A percentile compares a stretch with the other conserved stretches of the same genome.
These are phyloP conservation scores for Pezicula carpinea DNA, from an alignment of 2,329 filamentous ascomycete genomes.

Conservation along the genomic window DNA sequence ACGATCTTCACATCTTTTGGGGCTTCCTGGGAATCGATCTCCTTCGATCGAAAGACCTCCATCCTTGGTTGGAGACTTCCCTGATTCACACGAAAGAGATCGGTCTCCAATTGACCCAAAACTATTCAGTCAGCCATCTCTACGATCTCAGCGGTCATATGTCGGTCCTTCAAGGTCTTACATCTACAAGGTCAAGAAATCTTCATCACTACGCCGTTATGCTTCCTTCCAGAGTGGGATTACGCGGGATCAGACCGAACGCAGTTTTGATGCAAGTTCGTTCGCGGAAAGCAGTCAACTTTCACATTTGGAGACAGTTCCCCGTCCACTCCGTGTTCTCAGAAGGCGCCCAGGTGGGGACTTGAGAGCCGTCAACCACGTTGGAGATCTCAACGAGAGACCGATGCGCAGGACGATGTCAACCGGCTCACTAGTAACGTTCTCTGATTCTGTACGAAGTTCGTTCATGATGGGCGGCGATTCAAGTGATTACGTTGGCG, in stretches of 20 bases:
- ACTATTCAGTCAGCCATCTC: constrained; percentile 14
- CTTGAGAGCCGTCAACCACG: constrained; percentile 62
- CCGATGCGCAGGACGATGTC: constrained; percentile 50
- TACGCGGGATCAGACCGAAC: constrained; percentile 43
- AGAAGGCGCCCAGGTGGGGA: constrained; percentile 72
- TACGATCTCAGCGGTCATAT: constrained; percentile 8
- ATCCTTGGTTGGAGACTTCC: constrained; percentile 21
- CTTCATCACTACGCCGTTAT: constrained; percentile 49
- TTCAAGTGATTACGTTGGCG: constrained; percentile 40
- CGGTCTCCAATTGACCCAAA: constrained; percentile 16
- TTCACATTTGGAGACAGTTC: constrained; percentile 39
- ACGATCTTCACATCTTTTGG: constrained; percentile 51
- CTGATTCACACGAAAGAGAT: constrained; percentile 17
- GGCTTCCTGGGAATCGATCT: constrained; percentile 28
- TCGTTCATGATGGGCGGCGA: constrained; percentile 42
- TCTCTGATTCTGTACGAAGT: constrained; percentile 55
- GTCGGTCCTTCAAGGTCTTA: constrained; percentile 12
- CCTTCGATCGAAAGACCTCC: constrained; percentile 29
- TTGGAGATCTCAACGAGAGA: constrained; percentile 52
- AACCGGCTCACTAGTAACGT: constrained; percentile 54
- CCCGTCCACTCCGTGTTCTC: constrained; percentile 57
- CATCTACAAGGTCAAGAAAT: constrained; percentile 42
- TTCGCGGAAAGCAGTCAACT: constrained; percentile 45
- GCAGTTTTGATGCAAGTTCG: constrained; percentile 58
- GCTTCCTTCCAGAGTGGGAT: constrained; percentile 57